phyloP scores from a whole-genome alignment of 495 filamentous ascomycete genomes.

The Trichoderma erinaceum region DNA sequence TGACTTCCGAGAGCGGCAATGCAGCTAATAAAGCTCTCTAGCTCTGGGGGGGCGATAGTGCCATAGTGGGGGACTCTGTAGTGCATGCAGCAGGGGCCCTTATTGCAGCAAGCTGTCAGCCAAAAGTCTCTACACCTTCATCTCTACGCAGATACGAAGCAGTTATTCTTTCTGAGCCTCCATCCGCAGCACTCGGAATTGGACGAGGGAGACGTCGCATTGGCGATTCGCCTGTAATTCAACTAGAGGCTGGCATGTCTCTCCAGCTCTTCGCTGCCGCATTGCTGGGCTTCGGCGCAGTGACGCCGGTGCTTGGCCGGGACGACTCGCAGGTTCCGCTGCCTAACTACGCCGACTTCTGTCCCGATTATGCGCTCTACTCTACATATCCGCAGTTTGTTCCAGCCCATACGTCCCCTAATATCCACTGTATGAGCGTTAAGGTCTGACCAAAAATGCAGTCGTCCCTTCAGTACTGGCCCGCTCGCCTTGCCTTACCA shows the following conservation, averaged over 20 bases:
- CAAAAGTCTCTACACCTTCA: neutral
- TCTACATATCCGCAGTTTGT: constrained; percentile 42
- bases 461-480: constrained; percentile 72
- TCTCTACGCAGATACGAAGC: neutral
- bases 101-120: neutral
- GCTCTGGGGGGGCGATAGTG: neutral
- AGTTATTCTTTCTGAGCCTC: neutral
- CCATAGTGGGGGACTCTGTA: neutral
- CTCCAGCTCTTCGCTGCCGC: neutral
- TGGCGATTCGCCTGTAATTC: neutral
- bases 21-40: neutral
- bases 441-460: constrained; percentile 24
- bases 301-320: neutral
- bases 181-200: neutral
- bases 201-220: neutral
- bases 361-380: constrained; percentile 50
- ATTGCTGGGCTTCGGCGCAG: neutral
- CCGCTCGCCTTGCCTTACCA: constrained; percentile 82
- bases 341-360: constrained; percentile 29
- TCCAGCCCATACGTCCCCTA: constrained; percentile 10
- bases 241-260: neutral
- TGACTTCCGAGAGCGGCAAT: neutral
- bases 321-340: constrained; percentile 8
- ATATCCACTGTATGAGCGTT: constrained; percentile 20
- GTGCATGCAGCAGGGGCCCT: neutral